These are phyloP conservation scores for Plantago ovata DNA, from an alignment of 257 asterid genomes.

Conservation along the genomic window DNA sequence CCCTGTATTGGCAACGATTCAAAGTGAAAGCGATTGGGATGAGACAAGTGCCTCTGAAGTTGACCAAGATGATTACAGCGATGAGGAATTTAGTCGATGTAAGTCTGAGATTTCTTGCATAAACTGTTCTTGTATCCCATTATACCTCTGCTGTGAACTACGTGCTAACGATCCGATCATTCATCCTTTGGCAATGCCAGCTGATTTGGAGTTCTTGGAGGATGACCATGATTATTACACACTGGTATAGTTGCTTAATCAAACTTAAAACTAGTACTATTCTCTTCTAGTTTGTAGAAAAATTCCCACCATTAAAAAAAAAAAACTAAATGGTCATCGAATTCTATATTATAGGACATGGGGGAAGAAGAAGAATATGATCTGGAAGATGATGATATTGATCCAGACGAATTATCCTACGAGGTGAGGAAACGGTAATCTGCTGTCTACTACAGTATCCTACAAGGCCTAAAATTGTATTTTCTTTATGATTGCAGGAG, in stretches of 20 bases:
- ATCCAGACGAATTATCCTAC: slow-evolving; percentile 60
- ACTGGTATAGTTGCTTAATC: background rate
- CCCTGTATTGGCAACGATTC: slow-evolving; percentile 26
- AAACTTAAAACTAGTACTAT: background rate
- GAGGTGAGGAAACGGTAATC: slow-evolving; percentile 34
- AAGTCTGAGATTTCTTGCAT: slow-evolving; percentile 9
- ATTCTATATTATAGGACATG: slow-evolving; percentile 25
- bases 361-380: slow-evolving; percentile 44
- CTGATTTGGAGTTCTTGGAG: slow-evolving; percentile 34
- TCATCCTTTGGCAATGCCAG: slow-evolving; percentile 19
- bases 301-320: background rate
- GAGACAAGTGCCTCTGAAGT: slow-evolving; percentile 21
- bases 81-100: slow-evolving; percentile 36
- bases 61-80: slow-evolving; percentile 29
- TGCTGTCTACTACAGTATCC: background rate
- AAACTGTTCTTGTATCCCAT: background rate
- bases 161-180: background rate
- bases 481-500: slow-evolving; percentile 32
- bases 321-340: background rate
- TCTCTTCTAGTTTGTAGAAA: background rate
- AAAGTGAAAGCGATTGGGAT: slow-evolving; percentile 32
- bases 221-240: slow-evolving; percentile 21
- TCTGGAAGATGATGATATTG: slow-evolving; percentile 52
- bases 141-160: background rate
- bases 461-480: background rate